These are phyloP conservation scores for Helicocarpus griseus DNA, from an alignment of 2,329 filamentous ascomycete genomes.

Conservation along the genomic window DNA sequence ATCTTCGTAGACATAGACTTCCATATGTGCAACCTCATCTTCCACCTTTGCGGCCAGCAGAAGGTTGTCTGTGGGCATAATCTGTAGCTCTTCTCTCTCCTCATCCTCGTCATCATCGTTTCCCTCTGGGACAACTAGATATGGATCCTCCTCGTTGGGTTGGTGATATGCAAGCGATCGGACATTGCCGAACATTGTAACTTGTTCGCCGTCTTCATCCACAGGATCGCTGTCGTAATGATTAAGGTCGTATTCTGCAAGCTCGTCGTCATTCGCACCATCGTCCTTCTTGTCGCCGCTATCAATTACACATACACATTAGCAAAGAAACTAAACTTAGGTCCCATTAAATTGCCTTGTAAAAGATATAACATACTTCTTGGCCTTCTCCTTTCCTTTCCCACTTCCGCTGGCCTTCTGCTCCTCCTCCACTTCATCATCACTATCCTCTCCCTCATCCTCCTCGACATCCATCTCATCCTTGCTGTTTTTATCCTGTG, in stretches of 20 bases:
- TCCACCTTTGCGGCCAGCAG: conserved; percentile 88
- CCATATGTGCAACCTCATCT: conserved; percentile 91
- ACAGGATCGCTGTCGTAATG: conserved; percentile 82
- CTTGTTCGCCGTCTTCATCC: conserved; percentile 56
- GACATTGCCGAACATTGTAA: conserved; percentile 92
- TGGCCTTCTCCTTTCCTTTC: conserved; percentile 14
- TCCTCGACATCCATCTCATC: conserved; percentile 30
- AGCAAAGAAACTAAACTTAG: neutral
- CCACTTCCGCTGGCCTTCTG: conserved; percentile 17
- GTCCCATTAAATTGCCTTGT: no score
- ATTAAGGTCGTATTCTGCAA: conserved; percentile 93
- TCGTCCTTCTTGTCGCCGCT: conserved; percentile 1
- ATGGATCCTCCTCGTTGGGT: conserved; percentile 89
- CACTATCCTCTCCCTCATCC: conserved; percentile 15
- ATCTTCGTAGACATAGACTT: conserved; percentile 97
- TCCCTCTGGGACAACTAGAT: conserved; percentile 74
- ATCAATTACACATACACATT: neutral
- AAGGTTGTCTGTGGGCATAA: conserved; percentile 85
- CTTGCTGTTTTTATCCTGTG: conserved; percentile 41
- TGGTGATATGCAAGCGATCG: conserved; percentile 90
- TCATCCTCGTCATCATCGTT: conserved; percentile 59
- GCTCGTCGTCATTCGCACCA: conserved; percentile 64
- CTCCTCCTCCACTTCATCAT: conserved; percentile 16
- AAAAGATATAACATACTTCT: conserved; percentile 10
- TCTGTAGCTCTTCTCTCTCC: conserved; percentile 86